phyloP scores from a whole-genome alignment of 805 yeast genomes.

The Cephaloascus albidus region DNA sequence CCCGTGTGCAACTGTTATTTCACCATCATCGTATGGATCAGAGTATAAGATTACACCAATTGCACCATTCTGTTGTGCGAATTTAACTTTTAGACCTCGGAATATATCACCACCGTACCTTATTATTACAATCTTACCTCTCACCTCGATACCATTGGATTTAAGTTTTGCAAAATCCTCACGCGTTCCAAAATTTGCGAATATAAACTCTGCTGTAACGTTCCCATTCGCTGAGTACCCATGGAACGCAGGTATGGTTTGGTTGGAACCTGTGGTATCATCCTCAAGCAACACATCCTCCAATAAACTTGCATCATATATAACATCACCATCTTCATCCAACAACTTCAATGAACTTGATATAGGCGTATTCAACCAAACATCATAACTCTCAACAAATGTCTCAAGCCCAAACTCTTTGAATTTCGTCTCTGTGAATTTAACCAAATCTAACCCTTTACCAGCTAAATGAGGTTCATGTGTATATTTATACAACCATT shows the following conservation, averaged over 20 bases:
- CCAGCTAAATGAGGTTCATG: slow-evolving; percentile 37
- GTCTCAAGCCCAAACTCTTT: slow-evolving; percentile 43
- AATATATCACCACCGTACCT: slow-evolving; percentile 37
- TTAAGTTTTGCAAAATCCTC: slow-evolving; percentile 42
- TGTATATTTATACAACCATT: slow-evolving; percentile 29
- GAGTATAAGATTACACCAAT: slow-evolving; percentile 47
- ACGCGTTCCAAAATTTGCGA: slow-evolving; percentile 48
- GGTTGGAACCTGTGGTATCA: slow-evolving; percentile 24
- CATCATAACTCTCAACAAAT: slow-evolving; percentile 43
- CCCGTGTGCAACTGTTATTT: slow-evolving; percentile 46
- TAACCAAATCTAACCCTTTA: slow-evolving; percentile 29
- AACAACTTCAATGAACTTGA: slow-evolving; percentile 30
- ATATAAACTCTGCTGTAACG: slow-evolving; percentile 44
- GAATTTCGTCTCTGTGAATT: slow-evolving; percentile 42
- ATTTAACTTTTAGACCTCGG: slow-evolving; percentile 47
- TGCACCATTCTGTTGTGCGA: slow-evolving; percentile 58
- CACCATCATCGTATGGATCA: slow-evolving; percentile 54
- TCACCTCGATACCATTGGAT: slow-evolving; percentile 29
- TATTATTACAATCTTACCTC: slow-evolving; percentile 50
- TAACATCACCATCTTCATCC: slow-evolving; percentile 19
- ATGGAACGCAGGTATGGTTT: slow-evolving; percentile 41
- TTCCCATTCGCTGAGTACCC: slow-evolving; percentile 61
- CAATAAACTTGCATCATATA: slow-evolving; percentile 38
- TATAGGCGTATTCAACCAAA: slow-evolving; percentile 44
- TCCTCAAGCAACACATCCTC: slow-evolving; percentile 39